A percentile compares a stretch with the other conserved stretches of the same genome.
phyloP scores from a whole-genome alignment of 805 yeast species.

The Helenozyma baotianmanensis region DNA sequence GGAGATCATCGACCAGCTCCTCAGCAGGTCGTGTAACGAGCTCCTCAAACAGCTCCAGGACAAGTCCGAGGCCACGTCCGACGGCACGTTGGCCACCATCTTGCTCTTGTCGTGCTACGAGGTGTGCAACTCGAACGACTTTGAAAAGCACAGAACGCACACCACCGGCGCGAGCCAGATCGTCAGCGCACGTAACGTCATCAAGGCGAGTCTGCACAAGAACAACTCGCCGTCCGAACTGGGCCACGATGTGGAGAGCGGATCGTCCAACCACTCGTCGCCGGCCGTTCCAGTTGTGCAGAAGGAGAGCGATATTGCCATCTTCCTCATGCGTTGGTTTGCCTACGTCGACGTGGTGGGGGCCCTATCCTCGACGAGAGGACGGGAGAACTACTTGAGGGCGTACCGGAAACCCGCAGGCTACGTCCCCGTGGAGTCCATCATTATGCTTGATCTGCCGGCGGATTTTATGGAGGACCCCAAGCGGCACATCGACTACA shows the following conservation, averaged over 20 bases:
- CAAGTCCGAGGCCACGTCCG: slow-evolving; percentile 52
- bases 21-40: slow-evolving; percentile 55
- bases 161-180: slow-evolving; percentile 65
- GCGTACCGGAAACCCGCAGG: slow-evolving; percentile 14
- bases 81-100: slow-evolving; percentile 60
- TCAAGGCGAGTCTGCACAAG: slow-evolving; percentile 8
- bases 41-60: slow-evolving; percentile 48
- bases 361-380: slow-evolving; percentile 50
- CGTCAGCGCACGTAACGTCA: slow-evolving; percentile 39
- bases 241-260: neutral
- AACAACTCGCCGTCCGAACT: neutral
- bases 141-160: slow-evolving; percentile 59
- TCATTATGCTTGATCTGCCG: slow-evolving; percentile 12
- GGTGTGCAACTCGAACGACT: slow-evolving; percentile 38
- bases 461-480: slow-evolving; percentile 14
- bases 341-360: slow-evolving; percentile 65
- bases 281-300: slow-evolving; percentile 1
- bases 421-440: slow-evolving; percentile 19
- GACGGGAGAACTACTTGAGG: slow-evolving; percentile 28
- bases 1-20: slow-evolving; percentile 46
- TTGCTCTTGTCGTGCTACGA: slow-evolving; percentile 57
- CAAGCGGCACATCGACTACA: slow-evolving; percentile 49
- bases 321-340: slow-evolving; percentile 64
- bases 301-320: slow-evolving; percentile 40
- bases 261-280: neutral